Evolutionary conservation across 371 early-diverging fungal genomes (phyloP), one percentile per base, ranked within the genome.

Genomic region (Sporodiniella umbellata): DNA sequence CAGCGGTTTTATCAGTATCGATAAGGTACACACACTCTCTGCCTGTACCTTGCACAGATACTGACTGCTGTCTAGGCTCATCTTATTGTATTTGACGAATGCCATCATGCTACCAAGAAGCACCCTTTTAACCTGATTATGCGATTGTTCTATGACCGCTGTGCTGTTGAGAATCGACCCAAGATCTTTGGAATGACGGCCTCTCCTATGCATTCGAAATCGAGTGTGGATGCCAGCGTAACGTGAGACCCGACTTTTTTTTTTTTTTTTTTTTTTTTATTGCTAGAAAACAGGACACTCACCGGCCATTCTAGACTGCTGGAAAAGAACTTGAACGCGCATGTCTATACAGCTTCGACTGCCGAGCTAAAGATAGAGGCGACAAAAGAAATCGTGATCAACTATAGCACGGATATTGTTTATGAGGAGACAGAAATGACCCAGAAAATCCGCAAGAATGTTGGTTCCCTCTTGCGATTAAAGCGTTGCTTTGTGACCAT

Each of bases 171-270:
- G 1, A 60, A 75, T 5, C 64, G 86, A 17, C 96, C 96, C 8
- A 86, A 85, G 54, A 77, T 96, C 0, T 92, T 96, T 65, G 94
- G 94, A 6, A 90, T 97, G 92, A 95, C 97, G 0, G 96, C 97
- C 2, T 94, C 93, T 5, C 94, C 96, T 5, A 68, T 84, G 52
- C 74, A 80, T 35, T 58, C 79, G 1, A 68, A 67, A 42, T 64
- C 78, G 8, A 66, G 57, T 26, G 64, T 77, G 0, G 57, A 69
- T 17, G 50, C 53, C 30, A 70, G 73, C 22, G 76, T 77, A 6
- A 48, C 45, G 81, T 77, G 72, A 53, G 51, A 28, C 30, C 10
- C 10, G 30, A 28, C 30, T 7, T 10, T 7, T 28, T 7, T 28
- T 28, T 7, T 7, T 28, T 28, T 28, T 28, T 4, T 28, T 19